These are phyloP conservation scores for Leptographium radiaticola DNA, from an alignment of 2,329 filamentous ascomycete species.

Conservation along the genomic window DNA sequence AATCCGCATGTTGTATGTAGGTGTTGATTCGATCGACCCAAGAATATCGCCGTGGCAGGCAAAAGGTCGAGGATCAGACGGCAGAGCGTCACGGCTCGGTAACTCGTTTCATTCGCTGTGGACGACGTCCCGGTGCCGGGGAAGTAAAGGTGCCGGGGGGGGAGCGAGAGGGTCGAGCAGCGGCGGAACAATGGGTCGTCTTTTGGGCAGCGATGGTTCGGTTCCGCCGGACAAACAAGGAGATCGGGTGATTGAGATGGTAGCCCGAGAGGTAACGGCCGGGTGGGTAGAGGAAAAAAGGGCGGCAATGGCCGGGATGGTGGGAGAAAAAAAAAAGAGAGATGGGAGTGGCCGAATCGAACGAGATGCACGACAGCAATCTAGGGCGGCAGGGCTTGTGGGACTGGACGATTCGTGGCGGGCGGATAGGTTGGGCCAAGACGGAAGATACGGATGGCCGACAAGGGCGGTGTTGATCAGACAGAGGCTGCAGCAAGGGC, in stretches of 20 bases:
- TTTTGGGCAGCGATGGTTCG: not conserved
- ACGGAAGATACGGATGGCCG: not conserved
- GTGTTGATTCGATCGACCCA: not conserved
- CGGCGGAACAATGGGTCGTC: not conserved
- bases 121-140: not conserved
- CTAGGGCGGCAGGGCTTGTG: not conserved
- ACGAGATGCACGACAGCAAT: not conserved
- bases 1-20: not conserved
- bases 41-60: not conserved
- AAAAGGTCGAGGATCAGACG: not conserved
- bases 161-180: not conserved
- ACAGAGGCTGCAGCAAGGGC: too few relatives aligned
- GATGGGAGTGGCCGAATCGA: not conserved
- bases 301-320: not conserved
- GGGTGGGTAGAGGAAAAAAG: too few relatives aligned
- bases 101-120: not conserved
- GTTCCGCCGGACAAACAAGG: not conserved
- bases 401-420: not conserved
- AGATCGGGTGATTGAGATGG: not conserved
- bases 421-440: not conserved
- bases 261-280: too few relatives aligned
- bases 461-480: too few relatives aligned
- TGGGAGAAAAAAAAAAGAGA: not conserved
- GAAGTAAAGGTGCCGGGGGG: not conserved
- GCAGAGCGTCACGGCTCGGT: constrained; percentile 2